phyloP scores from a whole-genome alignment of 106 monocot species.

The Xerophyta viscosa region DNA sequence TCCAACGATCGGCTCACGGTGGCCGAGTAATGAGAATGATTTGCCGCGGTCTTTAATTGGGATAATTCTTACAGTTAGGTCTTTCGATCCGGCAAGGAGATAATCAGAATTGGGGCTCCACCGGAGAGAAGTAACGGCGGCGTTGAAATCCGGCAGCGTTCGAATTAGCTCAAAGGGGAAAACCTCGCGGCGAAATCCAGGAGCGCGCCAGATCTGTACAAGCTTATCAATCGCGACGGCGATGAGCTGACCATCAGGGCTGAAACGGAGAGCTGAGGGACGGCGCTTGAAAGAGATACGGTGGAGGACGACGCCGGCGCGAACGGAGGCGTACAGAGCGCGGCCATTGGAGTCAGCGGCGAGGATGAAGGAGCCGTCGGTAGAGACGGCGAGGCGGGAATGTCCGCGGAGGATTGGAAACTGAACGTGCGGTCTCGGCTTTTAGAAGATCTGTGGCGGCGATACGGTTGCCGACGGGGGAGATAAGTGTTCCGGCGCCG shows the following conservation, averaged over 20 bases:
- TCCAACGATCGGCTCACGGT: slow-evolving; percentile 63
- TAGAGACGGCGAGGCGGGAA: slow-evolving; percentile 60
- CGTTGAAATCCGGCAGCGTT: slow-evolving; percentile 47
- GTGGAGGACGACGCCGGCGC: slow-evolving; percentile 64
- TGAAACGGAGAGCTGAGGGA: slow-evolving; percentile 53
- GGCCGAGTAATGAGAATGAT: slow-evolving; percentile 79
- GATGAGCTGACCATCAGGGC: slow-evolving; percentile 61
- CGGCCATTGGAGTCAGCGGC: slow-evolving; percentile 47
- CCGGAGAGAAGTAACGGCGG: slow-evolving; percentile 43
- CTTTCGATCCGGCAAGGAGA: slow-evolving; percentile 81
- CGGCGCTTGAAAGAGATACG: slow-evolving; percentile 63
- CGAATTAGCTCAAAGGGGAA: slow-evolving; percentile 74
- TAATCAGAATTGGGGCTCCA: slow-evolving; percentile 72
- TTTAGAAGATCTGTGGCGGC: slow-evolving; percentile 63
- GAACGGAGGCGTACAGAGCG: slow-evolving; percentile 64
- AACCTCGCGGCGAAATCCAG: slow-evolving; percentile 71
- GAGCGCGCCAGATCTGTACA: slow-evolving; percentile 86
- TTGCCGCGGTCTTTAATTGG: slow-evolving; percentile 16
- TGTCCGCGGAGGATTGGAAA: slow-evolving; percentile 61
- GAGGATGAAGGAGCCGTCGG: slow-evolving; percentile 59
- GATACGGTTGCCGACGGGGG: slow-evolving; percentile 83
- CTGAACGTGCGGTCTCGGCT: slow-evolving; percentile 68
- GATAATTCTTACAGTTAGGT: slow-evolving; percentile 61
- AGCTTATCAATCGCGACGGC: slow-evolving; percentile 71
- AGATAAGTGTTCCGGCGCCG: slow-evolving; percentile 41